phyloP scores from a whole-genome alignment of 2,329 filamentous ascomycete genomes.

The Paraphoma chrysanthemicola region DNA sequence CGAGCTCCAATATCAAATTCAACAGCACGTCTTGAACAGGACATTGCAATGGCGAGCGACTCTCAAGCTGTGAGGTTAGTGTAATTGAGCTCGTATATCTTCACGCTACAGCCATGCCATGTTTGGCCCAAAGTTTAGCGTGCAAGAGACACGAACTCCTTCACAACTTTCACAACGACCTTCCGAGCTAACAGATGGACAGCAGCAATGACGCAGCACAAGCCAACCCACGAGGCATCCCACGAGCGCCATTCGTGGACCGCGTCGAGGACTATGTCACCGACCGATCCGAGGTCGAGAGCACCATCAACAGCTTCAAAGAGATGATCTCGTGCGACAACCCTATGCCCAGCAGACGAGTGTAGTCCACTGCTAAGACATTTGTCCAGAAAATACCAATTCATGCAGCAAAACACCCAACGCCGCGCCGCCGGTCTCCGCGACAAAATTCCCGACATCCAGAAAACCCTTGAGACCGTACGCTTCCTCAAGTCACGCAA shows the following conservation, averaged over 20 bases:
- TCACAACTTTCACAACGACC: background rate
- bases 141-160: background rate
- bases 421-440: slow-evolving; percentile 79
- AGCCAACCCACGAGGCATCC: slow-evolving; percentile 84
- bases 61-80: slow-evolving; percentile 33
- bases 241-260: slow-evolving; percentile 83
- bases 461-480: slow-evolving; percentile 93
- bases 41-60: slow-evolving; percentile 35
- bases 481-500: slow-evolving; percentile 80
- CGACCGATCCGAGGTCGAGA: slow-evolving; percentile 78
- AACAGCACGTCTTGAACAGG: background rate
- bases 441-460: slow-evolving; percentile 97
- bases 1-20: slow-evolving; percentile 10
- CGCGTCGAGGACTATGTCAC: slow-evolving; percentile 88
- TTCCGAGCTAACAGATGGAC: background rate
- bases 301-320: slow-evolving; percentile 81
- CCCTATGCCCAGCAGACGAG: no score
- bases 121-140: background rate
- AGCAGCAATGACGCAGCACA: slow-evolving; percentile 55
- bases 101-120: background rate
- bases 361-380: no score
- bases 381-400: slow-evolving; percentile 88
- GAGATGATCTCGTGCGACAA: slow-evolving; percentile 82
- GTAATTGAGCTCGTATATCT: background rate
- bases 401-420: slow-evolving; percentile 96